These are phyloP conservation scores for Ceratocystis albifundus DNA, from an alignment of 2,329 filamentous ascomycete species.

Conservation along the genomic window DNA sequence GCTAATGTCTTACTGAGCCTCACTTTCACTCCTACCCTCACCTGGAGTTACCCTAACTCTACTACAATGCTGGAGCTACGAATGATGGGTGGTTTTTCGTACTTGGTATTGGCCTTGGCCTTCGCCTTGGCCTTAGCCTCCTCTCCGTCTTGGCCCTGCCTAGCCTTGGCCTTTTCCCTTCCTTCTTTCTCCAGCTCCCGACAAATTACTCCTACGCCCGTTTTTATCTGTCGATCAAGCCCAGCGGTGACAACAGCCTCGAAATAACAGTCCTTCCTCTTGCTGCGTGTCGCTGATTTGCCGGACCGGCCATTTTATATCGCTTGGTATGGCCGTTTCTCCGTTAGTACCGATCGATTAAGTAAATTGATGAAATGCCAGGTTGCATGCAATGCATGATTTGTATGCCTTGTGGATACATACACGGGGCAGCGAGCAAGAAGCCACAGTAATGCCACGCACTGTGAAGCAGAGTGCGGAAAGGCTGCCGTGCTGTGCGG, in stretches of 20 bases:
- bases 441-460: background rate
- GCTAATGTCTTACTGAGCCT: constrained; percentile 4
- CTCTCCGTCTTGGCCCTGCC: too few relatives aligned
- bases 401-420: background rate
- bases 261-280: background rate
- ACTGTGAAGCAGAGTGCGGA: too few relatives aligned
- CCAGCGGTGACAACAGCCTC: background rate
- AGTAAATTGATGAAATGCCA: background rate
- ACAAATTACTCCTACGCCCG: background rate
- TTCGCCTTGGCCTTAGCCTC: too few relatives aligned
- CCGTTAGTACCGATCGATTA: constrained; percentile 1
- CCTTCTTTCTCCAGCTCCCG: background rate
- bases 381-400: background rate
- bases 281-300: background rate
- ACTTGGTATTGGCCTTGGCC: too few relatives aligned
- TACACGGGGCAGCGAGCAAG: background rate
- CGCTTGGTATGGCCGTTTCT: background rate
- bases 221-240: background rate
- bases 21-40: background rate
- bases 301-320: background rate
- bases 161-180: background rate
- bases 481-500: background rate
- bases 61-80: background rate
- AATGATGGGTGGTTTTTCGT: too few relatives aligned
- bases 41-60: background rate